phyloP scores from a whole-genome alignment of 176 grass and related monocot species.

The Raddia guianensis region DNA sequence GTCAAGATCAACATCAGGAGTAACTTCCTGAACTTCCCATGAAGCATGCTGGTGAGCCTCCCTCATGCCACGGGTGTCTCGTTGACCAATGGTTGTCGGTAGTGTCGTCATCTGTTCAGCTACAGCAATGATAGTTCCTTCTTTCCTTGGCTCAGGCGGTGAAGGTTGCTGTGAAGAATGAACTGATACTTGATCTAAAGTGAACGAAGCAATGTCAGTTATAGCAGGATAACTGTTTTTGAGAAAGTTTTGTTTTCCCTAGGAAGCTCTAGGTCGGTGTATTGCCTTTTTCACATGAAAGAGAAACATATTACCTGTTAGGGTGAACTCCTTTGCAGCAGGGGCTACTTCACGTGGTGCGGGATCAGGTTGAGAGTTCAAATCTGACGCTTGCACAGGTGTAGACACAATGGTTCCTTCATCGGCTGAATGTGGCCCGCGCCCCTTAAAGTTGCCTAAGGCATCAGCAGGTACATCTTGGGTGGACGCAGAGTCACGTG shows the following conservation, averaged over 20 bases:
- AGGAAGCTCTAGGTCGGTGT: neutral
- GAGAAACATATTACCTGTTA: constrained; percentile 36
- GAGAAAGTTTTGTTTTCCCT: neutral
- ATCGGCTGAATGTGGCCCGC: neutral
- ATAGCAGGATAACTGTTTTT: neutral
- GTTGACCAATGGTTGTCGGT: constrained; percentile 20
- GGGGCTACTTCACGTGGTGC: neutral
- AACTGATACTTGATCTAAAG: constrained; percentile 30
- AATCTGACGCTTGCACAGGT: neutral
- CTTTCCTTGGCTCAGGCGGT: constrained; percentile 24
- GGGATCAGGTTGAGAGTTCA: neutral
- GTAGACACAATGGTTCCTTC: neutral
- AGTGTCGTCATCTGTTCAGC: constrained; percentile 10
- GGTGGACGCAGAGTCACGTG: neutral
- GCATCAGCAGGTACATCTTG: neutral
- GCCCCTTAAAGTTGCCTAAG: neutral
- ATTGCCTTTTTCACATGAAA: neutral
- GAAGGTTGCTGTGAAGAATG: constrained; percentile 16
- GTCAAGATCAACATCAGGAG: neutral
- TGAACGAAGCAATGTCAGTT: constrained; percentile 24
- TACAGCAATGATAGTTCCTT: constrained; percentile 19
- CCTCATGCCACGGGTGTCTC: neutral
- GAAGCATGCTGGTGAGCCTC: neutral
- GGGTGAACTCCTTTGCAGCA: constrained; percentile 11
- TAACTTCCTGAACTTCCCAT: neutral